phyloP scores from a whole-genome alignment of 2,329 filamentous ascomycete species.

The Scolecobasidium constrictum region DNA sequence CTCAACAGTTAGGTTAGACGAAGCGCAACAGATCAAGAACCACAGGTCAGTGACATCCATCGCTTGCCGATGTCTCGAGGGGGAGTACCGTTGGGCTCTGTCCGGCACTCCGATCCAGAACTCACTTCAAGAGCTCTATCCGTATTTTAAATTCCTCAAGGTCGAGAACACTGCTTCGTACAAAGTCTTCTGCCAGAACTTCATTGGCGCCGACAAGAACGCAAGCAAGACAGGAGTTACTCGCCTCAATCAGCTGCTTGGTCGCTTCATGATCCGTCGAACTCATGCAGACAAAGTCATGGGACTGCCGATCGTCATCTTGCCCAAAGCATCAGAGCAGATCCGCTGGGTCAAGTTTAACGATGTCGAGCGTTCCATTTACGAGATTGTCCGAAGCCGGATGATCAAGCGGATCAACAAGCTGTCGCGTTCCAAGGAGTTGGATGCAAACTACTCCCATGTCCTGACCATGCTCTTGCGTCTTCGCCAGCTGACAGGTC shows the following conservation, averaged over 20 bases:
- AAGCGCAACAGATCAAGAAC: constrained; percentile 48
- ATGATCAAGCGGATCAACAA: constrained; percentile 33
- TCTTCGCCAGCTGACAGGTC: constrained; percentile 40
- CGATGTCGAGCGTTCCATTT: constrained; percentile 40
- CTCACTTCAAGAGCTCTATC: constrained; percentile 19
- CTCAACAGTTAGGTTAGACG: constrained; percentile 41
- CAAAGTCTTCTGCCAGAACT: constrained; percentile 33
- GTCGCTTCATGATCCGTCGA: constrained; percentile 42
- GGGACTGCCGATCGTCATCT: constrained; percentile 39
- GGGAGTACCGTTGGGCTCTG: constrained; percentile 30
- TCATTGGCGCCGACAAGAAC: constrained; percentile 24
- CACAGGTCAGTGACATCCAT: constrained; percentile 27
- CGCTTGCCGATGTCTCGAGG: constrained; percentile 32
- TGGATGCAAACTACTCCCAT: constrained; percentile 5
- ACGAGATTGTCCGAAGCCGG: constrained; percentile 37
- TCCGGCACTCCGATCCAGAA: constrained; percentile 31
- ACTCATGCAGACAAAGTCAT: constrained; percentile 45
- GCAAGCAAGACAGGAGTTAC: constrained; percentile 11
- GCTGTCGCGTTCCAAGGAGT: constrained; percentile 12
- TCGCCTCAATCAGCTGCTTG: constrained; percentile 26
- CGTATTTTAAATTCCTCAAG: constrained; percentile 34
- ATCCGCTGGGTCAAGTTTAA: constrained; percentile 39
- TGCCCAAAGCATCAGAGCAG: constrained; percentile 37
- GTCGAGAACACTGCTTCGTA: constrained; percentile 30
- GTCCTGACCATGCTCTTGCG: constrained; percentile 36